Evolutionary conservation across 2,329 filamentous ascomycete genomes (phyloP), one percentile per base, ranked within the genome.

Genomic region (Venturia effusa): DNA sequence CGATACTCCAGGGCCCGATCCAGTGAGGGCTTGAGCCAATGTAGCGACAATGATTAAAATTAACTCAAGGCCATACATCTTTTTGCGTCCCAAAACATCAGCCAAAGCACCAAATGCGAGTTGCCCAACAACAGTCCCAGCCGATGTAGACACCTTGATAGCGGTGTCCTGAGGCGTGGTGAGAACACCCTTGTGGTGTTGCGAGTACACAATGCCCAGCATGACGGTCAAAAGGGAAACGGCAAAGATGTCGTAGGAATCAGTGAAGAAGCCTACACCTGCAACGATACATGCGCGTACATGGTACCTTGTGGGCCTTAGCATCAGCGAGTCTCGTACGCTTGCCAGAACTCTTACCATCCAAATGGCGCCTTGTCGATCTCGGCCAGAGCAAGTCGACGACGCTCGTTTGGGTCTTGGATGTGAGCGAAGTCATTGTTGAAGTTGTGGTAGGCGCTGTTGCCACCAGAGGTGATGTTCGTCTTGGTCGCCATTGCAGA

Each of bases 211-310:
- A 61, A 92, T 85, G 48, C 89, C 89, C 61, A 92, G 74, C 88
- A 92, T 91, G 67, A 84, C 81, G 37, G 88, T 89, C 67, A 88
- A 79, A 71, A 91, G 79, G 67, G 85, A 88, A 68, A 88, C 87
- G 71, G 87, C 86, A 74, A 94, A 94, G 37, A 76, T 72, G 54
- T 66, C 70, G 76, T 92, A 92, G 15, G 88, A 88, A 72, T 93
- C 90, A 19, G 90, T 93, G 76, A 94, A 94, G 83, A 95, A 94
- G 69, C 90, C 90, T 66, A 93, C 88, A 70, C 90, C 90, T 39
- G 89, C 89, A 32, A 93, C 89, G 10, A 89, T 77, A 62, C 89
- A 83, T 65, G 89, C 88, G 51, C 89, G 83, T 64, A 92, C 84
- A 71, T 94, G 90, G 73, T 92, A 90, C n/a, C n/a, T n/a, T n/a